Evolutionary conservation across 2,329 filamentous ascomycete species (phyloP).

Genomic region (Microsporum canis): DNA sequence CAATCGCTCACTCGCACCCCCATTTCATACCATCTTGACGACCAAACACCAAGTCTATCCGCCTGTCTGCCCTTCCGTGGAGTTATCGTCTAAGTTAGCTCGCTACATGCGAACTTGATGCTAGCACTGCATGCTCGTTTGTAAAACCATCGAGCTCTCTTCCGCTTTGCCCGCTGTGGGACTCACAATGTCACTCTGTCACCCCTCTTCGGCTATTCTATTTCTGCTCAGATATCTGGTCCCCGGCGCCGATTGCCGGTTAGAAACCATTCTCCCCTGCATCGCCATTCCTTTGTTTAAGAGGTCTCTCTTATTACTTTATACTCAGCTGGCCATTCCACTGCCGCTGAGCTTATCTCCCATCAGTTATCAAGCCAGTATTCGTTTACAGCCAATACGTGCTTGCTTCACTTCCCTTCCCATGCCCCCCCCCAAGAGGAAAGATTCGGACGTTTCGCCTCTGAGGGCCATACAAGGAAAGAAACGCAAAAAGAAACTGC

Average conservation of each 20-base stretch:
- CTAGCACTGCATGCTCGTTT: background rate
- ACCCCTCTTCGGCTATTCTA: conserved; percentile 1
- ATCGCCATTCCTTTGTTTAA: conserved; percentile 1
- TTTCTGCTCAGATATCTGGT: background rate
- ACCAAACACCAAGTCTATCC: background rate
- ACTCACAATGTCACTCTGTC: background rate
- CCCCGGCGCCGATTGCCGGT: conserved; percentile 1
- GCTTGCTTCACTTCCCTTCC: background rate
- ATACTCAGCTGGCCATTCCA: background rate
- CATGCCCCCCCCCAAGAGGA: too few species aligned
- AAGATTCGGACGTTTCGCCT: too few species aligned
- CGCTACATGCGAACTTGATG: background rate
- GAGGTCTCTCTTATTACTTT: background rate
- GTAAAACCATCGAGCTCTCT: background rate
- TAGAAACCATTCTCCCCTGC: too few species aligned
- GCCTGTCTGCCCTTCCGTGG: background rate
- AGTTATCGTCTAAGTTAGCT: background rate
- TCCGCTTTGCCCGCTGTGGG: conserved; percentile 1
- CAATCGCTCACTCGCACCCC: background rate
- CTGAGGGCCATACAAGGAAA: too few species aligned
- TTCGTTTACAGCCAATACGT: background rate
- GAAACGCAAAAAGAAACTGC: too few species aligned
- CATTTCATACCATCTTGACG: background rate
- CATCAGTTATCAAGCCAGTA: background rate
- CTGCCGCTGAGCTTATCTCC: background rate